Evolutionary conservation across 2,329 filamentous ascomycete species (phyloP), one percentile per base, ranked within the genome.

Genomic region (Blumeria graminis): DNA sequence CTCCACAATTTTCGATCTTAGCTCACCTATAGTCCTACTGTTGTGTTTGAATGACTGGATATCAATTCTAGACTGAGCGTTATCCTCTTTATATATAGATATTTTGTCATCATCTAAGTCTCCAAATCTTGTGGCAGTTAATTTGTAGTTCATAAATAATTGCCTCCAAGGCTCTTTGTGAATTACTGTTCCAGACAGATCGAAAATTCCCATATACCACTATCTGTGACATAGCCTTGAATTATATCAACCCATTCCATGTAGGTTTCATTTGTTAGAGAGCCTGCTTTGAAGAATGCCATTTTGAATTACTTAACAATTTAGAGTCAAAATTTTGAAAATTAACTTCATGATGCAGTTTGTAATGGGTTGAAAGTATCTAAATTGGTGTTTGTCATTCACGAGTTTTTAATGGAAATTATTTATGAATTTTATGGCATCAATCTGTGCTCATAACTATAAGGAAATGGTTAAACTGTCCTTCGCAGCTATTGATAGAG

Each of bases 221-320:
- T 35, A 38, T 53, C 50, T 10, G 32, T 38, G 10, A 28, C 28
- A 10, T 53, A 28, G 18, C 50, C 50, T 53, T 53, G 28, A n/a
- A 53, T 53, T 16, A 53, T 36, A 9, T 53, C 50, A 36, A 53
- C 1, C 50, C 50, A 53, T 53, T 53, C 50, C 5, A 53, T 16
- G 36, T 53, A 53, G 18, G 14, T 53, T 14, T 53, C 13, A 1
- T 35, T 53, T n/a, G 32, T 53, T 16, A 53, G 18, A 9, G 50
- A 53, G 36, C 50, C 50, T 35, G 11, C 32, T 53, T 53, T 53
- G 16, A 53, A 53, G 8, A 53, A 53, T 35, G 50, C 50, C 50
- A 53, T 35, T 28, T 28, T 28, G 4, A 4, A 28, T 28, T 28
- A 28, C 22, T 28, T 28, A 28, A 28, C 22, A 4, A 28, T 28